phyloP scores from a whole-genome alignment of 2,329 filamentous ascomycete species.

The Apiospora koreana region DNA sequence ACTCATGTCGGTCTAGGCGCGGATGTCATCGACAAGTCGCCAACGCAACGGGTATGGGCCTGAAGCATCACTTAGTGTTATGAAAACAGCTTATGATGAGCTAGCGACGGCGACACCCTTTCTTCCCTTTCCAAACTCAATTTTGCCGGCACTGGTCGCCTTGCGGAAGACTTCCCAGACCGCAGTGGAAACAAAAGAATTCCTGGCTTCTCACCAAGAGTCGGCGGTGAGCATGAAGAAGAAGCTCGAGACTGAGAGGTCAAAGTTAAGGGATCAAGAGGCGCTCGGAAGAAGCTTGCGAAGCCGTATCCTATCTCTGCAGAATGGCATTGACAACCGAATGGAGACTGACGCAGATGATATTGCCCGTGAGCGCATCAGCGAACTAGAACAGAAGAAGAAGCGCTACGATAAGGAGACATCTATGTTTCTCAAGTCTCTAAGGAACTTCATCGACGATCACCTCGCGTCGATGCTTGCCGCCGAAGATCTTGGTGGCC shows the following conservation, averaged over 20 bases:
- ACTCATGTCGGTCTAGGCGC: not conserved
- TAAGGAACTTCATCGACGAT: constrained; percentile 71
- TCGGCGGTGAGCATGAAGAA: constrained; percentile 45
- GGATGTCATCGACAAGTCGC: not conserved
- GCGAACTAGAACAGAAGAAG: constrained; percentile 60
- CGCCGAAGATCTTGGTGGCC: constrained; percentile 80
- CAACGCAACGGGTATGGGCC: constrained; percentile 12
- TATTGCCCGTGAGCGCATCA: constrained; percentile 62
- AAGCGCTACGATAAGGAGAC: constrained; percentile 62
- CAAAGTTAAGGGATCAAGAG: constrained; percentile 55
- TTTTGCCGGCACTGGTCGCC: constrained; percentile 71
- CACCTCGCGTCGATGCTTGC: constrained; percentile 75
- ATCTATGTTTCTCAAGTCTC: constrained; percentile 58
- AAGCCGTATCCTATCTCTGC: constrained; percentile 60
- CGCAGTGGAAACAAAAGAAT: constrained; percentile 63
- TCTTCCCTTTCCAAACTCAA: constrained; percentile 66
- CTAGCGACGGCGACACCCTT: constrained; percentile 63
- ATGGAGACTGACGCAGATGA: constrained; percentile 62
- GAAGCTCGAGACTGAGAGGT: constrained; percentile 52
- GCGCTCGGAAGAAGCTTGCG: constrained; percentile 53
- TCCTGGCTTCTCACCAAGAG: constrained; percentile 49
- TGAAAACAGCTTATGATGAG: constrained; percentile 67
- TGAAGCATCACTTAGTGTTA: constrained; percentile 43
- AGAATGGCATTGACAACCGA: constrained; percentile 55
- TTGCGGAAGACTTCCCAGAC: constrained; percentile 66